Percentiles rank a stretch among this genome's conserved stretches.
Evolutionary conservation across 805 yeast species (phyloP).

Genomic region (Isabelozyma rhagii): DNA sequence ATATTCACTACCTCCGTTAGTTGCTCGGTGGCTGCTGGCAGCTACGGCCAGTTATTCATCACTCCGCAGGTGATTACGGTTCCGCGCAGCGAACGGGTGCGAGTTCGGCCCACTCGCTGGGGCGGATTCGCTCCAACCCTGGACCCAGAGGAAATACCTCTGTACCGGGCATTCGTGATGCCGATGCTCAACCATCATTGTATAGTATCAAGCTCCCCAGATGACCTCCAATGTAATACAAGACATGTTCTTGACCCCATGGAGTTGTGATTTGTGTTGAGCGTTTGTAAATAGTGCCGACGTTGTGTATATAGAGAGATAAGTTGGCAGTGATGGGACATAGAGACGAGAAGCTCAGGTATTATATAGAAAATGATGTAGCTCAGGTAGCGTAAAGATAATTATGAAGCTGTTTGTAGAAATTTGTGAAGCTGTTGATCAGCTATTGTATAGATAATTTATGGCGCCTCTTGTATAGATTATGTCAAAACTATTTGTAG

Average conservation of each 20-base stretch:
- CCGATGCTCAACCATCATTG: slow-evolving; percentile 10
- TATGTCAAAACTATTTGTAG: no score
- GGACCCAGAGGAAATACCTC: not conserved
- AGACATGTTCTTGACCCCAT: not conserved
- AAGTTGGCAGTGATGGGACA: no score
- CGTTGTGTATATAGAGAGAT: no score
- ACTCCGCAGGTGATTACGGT: slow-evolving; percentile 8
- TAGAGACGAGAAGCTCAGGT: no score
- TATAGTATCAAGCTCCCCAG: slow-evolving; percentile 2
- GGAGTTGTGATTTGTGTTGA: not conserved
- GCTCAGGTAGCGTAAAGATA: no score
- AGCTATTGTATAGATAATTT: no score
- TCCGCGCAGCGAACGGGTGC: slow-evolving; percentile 5
- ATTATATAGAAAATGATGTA: no score
- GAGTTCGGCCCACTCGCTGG: slow-evolving; percentile 2
- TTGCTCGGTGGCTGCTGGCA: slow-evolving; percentile 11
- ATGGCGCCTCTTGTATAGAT: no score
- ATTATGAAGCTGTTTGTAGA: no score
- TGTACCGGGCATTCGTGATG: not conserved
- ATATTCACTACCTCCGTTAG: slow-evolving; percentile 5
- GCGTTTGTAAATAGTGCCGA: no score
- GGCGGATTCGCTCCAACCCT: slow-evolving; percentile 4
- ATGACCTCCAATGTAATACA: slow-evolving; percentile 4
- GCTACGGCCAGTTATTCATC: slow-evolving; percentile 13
- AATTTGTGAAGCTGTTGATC: no score